Base-by-base conservation (phyloP, 2,329 filamentous ascomycete species). In the Cladophialophora carrionii region DNA sequence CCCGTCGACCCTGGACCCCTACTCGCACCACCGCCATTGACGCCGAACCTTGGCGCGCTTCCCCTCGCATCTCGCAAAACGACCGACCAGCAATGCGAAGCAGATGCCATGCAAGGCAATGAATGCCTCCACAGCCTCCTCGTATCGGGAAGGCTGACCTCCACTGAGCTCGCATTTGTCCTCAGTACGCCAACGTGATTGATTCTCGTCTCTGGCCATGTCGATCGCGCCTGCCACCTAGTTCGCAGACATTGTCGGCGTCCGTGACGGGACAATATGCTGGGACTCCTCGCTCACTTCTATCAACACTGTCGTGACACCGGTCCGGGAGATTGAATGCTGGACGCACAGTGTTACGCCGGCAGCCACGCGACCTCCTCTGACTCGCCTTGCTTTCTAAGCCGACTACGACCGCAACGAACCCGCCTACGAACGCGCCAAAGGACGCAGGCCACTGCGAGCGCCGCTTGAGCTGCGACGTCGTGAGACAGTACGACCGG, bases 261-360 rank as follows among this genome's bases (percentile, higher is more conserved):
- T 64, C 61, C 31, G 62, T 56, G 59, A 62, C 62, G 58, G 29
- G 62, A 52, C 64, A 69, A 65, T 53, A 69, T 69, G 67, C 64
- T 63, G 51, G 55, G 51, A 53, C 67, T 60, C 37, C 37, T 43
- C 31, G 41, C 32, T 37, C 56, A 51, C 41, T 61, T 59, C 55
- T 22, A 53, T 56, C 64, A 68, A 43, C 53, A 49, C 41, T 34
- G 67, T 59, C 52, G 67, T 53, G 67, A 67, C 41, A 65, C 64
- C 55, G 63, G 67, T 37, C 67, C 67, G 53, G 67, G 67, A 63
- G 67, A 69, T 64, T 69, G 67, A 69, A 31, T 57, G n/a, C 52
- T 34, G 24, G 31, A 52, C 34, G 24, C 32, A 52, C 34, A 52
- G 46, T 24, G n/a, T 41, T n/a, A 54, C 29, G 24, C 48, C 9